Evolutionary conservation across 2,329 filamentous ascomycete species (phyloP), one percentile per base, ranked within the genome.

Genomic region (Colletotrichum sp.): DNA sequence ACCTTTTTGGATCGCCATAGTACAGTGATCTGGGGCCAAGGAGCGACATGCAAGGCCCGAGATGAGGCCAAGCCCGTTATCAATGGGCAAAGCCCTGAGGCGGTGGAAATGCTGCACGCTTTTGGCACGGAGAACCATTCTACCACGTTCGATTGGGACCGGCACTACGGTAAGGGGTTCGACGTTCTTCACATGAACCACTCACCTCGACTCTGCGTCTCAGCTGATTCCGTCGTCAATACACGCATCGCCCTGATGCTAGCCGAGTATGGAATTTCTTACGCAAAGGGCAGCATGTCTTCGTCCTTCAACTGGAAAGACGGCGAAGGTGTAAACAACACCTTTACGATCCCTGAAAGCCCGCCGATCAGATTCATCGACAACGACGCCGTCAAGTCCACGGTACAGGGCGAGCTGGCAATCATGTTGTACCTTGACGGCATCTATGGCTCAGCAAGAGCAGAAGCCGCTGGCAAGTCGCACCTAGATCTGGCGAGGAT

Each of bases 91-190:
- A 88, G 89, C 1, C 84, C 87, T 5, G 91, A 94, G 80, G 92
- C 93, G 0, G 88, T 94, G 64, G 85, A 85, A 61, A 91, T 99
- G 87, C 89, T 98, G 56, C 88, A 87, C 70, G 95, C 94, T 0
- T 98, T 99, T 84, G 94, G 95, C 1, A 89, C 88, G 18, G 97
- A 99, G 86, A 99, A 99, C 81, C 93, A 95, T 72, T 87, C 89
- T 6, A 88, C 87, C 0, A 87, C 91, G 5, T 96, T 97, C 77
- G 89, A 94, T 79, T 98, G 96, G 96, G 87, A 93, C 6, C 85
- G 85, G 1, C 85, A 90, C 28, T 99, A 99, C 80, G 96, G 96
- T 0, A 79, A 81, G 1, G 97, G 97, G 0, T 98, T 96, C 78
- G 94, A 99, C 80, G 95, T 98, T 8, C 84, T 97, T 73, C 93